Evolutionary conservation across 2,329 filamentous ascomycete species (phyloP), one percentile per base, ranked within the genome.

Genomic region (Diaporthe sp.): DNA sequence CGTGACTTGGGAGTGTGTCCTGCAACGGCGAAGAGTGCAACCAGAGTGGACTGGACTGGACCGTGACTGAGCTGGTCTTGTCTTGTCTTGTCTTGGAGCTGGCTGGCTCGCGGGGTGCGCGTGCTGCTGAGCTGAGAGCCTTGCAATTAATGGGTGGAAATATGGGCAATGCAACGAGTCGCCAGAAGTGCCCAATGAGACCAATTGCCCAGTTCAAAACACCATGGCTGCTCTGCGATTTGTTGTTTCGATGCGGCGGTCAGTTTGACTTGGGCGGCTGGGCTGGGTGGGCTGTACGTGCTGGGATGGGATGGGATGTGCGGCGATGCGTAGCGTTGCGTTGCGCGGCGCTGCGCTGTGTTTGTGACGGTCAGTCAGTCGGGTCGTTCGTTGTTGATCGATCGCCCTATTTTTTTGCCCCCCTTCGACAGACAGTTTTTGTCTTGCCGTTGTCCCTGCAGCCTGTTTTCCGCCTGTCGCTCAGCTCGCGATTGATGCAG

Each of bases 201-300:
- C 57, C 70, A 72, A 72, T 72, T 55, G 17, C 80, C 78, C 77
- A 77, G 79, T 78, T 78, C 80, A 83, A 81, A 80, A 83, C 85
- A 82, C 83, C 87, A 88, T 88, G 80, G 81, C 57, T 85, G 84
- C 79, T 81, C 79, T 81, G 82, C 78, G 77, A 81, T 81, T 82
- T 80, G 80, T 82, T 82, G 81, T 81, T 82, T 80, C 76, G 79
- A 77, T 77, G 38, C 47, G 47, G 64, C 64, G 64, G 64, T 68
- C 55, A 77, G 78, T 76, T 76, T 71, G 57, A 72, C 64, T 68
- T 68, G 64, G 64, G 45, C 64, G 64, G 76, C 74, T 75, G 76
- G 70, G 57, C 38, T 57, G 50, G 54, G 38, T 72, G 72, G 71
- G 28, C 30, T n/a, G n/a, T n/a, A n/a, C n/a, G n/a, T n/a, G n/a